A percentile compares a stretch with the other conserved stretches of the same genome.
phyloP scores from a whole-genome alignment of 2,329 filamentous ascomycete species.

The Epichloe bromicola region DNA sequence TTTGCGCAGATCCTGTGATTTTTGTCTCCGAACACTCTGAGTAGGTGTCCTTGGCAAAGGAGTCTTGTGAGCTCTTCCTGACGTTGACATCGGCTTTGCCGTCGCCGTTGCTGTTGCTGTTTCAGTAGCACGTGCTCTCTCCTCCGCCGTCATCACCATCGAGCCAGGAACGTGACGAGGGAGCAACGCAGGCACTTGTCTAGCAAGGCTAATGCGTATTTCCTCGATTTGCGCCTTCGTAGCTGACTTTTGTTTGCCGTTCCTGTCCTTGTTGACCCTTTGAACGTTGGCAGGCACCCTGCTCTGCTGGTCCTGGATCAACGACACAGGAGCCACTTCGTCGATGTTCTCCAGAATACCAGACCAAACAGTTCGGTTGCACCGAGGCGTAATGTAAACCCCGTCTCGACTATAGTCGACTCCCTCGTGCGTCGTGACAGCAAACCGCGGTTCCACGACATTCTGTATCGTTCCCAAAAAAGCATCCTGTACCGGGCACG shows the following conservation, averaged over 20 bases:
- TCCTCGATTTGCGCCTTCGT: not conserved
- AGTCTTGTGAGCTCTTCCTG: not conserved
- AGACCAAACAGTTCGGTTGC: slow-evolving; percentile 2
- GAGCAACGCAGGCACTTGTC: slow-evolving; percentile 2
- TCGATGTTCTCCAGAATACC: not conserved
- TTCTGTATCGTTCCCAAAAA: not conserved
- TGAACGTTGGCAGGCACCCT: not conserved
- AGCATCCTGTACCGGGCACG: not conserved
- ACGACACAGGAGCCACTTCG: not conserved
- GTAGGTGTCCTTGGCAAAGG: not conserved
- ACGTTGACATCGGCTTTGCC: not conserved
- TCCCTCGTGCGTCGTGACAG: not conserved
- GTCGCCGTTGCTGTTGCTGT: not conserved
- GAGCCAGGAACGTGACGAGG: slow-evolving; percentile 2
- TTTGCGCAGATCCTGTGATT: not conserved
- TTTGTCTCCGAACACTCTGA: not conserved
- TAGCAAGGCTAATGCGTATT: not conserved
- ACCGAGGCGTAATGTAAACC: slow-evolving; percentile 1
- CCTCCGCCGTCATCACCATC: slow-evolving; percentile 1
- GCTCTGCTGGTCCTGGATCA: not conserved
- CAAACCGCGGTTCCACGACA: not conserved
- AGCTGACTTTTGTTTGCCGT: not conserved
- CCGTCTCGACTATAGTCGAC: not conserved
- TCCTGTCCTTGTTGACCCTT: not conserved
- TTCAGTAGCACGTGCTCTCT: not conserved